Evolutionary conservation across 1,284 basidiomycete species (phyloP), one percentile per base, ranked within the genome.

Genomic region (Sparassis latifolia): DNA sequence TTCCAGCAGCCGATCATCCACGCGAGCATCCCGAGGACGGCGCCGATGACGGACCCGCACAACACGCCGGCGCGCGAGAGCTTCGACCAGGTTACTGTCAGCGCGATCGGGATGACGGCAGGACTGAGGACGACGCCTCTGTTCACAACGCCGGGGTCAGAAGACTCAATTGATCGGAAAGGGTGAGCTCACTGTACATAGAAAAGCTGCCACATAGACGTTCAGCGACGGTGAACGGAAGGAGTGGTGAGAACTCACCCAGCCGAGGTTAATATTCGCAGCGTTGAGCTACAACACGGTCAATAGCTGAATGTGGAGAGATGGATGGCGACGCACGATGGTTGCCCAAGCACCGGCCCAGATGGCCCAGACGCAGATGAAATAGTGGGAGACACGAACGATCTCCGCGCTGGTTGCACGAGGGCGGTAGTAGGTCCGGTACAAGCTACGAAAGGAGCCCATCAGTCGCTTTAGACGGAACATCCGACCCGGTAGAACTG

Each of bases 361-460:
- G 30, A 77, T 45, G 0, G 78, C 79, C 75, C 79, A 87, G 44
- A 79, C 71, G 49, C 72, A 76, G 45, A 80, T 74, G 50, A 78
- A 78, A 38, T 59, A 76, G 74, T 75, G 82, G 65, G 57, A 73
- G 54, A 72, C 82, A 70, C 73, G 70, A 46, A 89, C 67, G 39
- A 88, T 76, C 61, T 87, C 80, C 9, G 66, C 66, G 47, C 84
- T 80, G 27, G 71, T 79, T 0, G 86, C 85, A 10, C 71, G 66
- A 1, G 82, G 83, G 45, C 82, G 78, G 55, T 80, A 76, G 56
- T 86, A 87, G 20, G 77, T 80, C 66, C 86, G 78, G 66, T 84
- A 89, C 6, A 89, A 42, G 49, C 62, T 66, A 37, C 20, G 9
- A 10, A 47, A 39, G 6, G 10, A 28, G 7, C 20, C 20, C 20